Evolutionary conservation across 306 rosid species (phyloP), one percentile per base, ranked within the genome.

Genomic region (Mimosa pudica): DNA sequence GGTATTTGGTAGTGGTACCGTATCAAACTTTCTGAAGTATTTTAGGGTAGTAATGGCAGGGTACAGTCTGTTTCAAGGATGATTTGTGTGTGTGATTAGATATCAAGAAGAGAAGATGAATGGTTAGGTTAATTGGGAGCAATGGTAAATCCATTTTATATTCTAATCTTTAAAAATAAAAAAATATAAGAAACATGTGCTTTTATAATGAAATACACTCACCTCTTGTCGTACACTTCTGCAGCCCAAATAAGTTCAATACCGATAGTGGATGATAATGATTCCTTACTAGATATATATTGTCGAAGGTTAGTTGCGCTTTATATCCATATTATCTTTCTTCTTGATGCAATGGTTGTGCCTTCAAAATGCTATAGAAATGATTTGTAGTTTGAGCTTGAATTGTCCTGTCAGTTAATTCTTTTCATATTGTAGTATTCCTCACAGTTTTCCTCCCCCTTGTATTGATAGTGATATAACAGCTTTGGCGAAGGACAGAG

Each of bases 401-500:
- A 20, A 67, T 79, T 52, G 17, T 57, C 57, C 47, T 79, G 17
- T 32, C 30, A 32, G 61, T 73, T 76, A 45, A 41, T 76, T 79
- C 62, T 58, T 83, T 83, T 71, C 20, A 32, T 17, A 52, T 48
- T 74, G 68, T 60, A 58, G 12, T 42, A 60, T 76, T 78, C 77
- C 81, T 84, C 69, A 76, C 71, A 68, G 76, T 78, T 38, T 1
- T 70, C 77, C 62, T 47, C 79, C 48, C 55, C 75, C 41, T 70
- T 77, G 80, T 82, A 61, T 79, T 69, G 69, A 63, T 88, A 96
- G 99, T 85, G 99, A 96, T 85, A 96, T 96, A 83, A 96, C 98
- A 71, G 97, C 99, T 74, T 90, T 96, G 91, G 99, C 99, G 64
- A 96, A 88, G 88, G 99, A 93, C 89, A 93, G 93, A 82, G 93